phyloP scores from a whole-genome alignment of 176 grass and related monocot species.

The Cymbopogon citratus region DNA sequence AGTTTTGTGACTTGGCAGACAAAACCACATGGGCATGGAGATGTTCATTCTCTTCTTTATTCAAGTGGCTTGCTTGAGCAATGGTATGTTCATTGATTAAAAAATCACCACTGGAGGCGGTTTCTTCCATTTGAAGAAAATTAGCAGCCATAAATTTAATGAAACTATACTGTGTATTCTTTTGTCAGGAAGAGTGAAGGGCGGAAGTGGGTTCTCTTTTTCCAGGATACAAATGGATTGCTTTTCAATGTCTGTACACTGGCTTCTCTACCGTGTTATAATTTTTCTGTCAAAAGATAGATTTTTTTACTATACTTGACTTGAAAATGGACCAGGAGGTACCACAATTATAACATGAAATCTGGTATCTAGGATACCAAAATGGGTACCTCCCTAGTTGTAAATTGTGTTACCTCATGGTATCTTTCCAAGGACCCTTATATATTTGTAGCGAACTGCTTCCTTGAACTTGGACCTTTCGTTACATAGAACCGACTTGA shows the following conservation, averaged over 20 bases:
- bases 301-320: not conserved
- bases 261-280: constrained; percentile 2
- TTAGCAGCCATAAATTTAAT: constrained; percentile 11
- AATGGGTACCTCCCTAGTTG: not conserved
- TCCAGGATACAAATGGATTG: constrained; percentile 95
- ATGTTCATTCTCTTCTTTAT: constrained; percentile 96
- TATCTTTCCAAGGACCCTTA: not conserved
- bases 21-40: constrained; percentile 96
- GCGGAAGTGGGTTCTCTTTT: constrained; percentile 88
- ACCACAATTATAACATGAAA: not conserved
- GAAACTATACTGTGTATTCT: not conserved
- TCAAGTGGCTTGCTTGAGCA: constrained; percentile 78
- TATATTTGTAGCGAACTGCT: constrained; percentile 14
- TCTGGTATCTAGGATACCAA: not conserved
- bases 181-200: constrained; percentile 60
- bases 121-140: constrained; percentile 4
- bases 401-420: not conserved
- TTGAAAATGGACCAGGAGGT: not conserved
- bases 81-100: constrained; percentile 53
- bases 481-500: not conserved
- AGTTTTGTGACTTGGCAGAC: constrained; percentile 53
- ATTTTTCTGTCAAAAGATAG: constrained; percentile 5
- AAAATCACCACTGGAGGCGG: not conserved
- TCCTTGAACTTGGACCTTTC: not conserved
- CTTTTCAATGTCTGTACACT: constrained; percentile 80